Percentiles rank a stretch among this genome's conserved stretches.
These are phyloP conservation scores for Bauhinia variegata DNA, from an alignment of 306 rosid species.

Conservation along the genomic window DNA sequence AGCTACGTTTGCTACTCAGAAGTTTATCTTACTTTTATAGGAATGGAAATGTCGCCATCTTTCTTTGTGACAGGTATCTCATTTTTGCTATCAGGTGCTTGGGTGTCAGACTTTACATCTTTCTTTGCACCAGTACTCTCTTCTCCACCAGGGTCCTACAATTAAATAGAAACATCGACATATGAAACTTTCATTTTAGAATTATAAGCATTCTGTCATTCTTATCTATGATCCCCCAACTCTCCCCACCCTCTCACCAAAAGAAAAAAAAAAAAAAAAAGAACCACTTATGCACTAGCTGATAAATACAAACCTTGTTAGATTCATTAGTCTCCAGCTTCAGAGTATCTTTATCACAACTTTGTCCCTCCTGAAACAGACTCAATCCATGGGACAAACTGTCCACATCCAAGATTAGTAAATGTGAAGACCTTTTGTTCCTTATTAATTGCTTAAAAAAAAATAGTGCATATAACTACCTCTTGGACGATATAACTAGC, in stretches of 20 bases:
- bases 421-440: conserved; percentile 19
- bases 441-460: conserved; percentile 10
- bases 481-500: conserved; percentile 76
- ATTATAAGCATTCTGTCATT: conserved; percentile 1
- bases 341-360: conserved; percentile 59
- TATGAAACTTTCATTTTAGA: conserved; percentile 18
- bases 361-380: conserved; percentile 73
- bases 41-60: conserved; percentile 64
- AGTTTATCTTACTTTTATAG: conserved; percentile 62
- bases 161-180: conserved; percentile 18
- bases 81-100: conserved; percentile 60
- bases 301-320: conserved; percentile 59
- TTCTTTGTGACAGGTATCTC: conserved; percentile 68
- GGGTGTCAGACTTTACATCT: conserved; percentile 55
- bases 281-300: not conserved
- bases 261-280: too few relatives aligned
- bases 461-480: conserved; percentile 49
- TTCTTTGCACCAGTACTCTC: conserved; percentile 54
- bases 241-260: too few relatives aligned
- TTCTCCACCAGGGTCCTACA: conserved; percentile 63
- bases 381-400: conserved; percentile 91
- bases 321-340: conserved; percentile 73
- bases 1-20: conserved; percentile 9
- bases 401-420: conserved; percentile 47
- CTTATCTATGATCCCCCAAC: not conserved